These are phyloP conservation scores for Penicillium odoratum DNA, from an alignment of 495 filamentous ascomycete species.

Conservation along the genomic window DNA sequence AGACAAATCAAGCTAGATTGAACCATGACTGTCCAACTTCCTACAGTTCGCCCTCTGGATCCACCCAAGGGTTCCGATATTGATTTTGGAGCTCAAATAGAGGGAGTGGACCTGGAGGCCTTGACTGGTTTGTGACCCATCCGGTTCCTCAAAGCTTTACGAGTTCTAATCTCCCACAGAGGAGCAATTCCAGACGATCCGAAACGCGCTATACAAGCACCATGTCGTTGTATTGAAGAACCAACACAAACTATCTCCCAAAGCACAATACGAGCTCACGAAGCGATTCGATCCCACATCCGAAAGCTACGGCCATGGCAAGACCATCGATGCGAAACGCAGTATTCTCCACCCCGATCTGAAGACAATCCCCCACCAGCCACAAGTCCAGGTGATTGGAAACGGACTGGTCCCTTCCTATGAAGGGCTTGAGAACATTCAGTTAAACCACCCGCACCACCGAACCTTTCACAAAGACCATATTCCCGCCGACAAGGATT, in stretches of 20 bases:
- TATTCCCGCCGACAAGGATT: conserved; percentile 62
- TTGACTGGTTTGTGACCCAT: conserved; percentile 43
- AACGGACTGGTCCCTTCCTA: conserved; percentile 65
- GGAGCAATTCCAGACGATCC: conserved; percentile 58
- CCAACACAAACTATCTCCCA: conserved; percentile 58
- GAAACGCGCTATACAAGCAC: conserved; percentile 58
- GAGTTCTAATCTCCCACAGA: conserved; percentile 38
- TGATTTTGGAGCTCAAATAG: conserved; percentile 59
- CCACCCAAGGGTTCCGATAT: conserved; percentile 49
- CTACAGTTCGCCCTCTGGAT: conserved; percentile 38
- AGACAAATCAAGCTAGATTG: neutral
- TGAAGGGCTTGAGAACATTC: conserved; percentile 65
- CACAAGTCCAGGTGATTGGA: conserved; percentile 76
- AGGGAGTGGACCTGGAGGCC: conserved; percentile 58
- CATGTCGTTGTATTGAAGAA: conserved; percentile 70
- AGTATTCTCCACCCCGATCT: conserved; percentile 74
- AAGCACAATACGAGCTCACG: conserved; percentile 70
- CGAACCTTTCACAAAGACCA: conserved; percentile 66
- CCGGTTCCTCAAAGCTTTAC: neutral
- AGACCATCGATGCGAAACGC: conserved; percentile 64
- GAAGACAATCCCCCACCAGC: conserved; percentile 76
- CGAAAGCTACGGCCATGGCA: conserved; percentile 69
- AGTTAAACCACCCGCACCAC: conserved; percentile 72
- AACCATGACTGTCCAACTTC: conserved; percentile 19
- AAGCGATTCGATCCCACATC: conserved; percentile 66